Evolutionary conservation across 768 basidiomycete species (phyloP).

Genomic region (Russula lepida): DNA sequence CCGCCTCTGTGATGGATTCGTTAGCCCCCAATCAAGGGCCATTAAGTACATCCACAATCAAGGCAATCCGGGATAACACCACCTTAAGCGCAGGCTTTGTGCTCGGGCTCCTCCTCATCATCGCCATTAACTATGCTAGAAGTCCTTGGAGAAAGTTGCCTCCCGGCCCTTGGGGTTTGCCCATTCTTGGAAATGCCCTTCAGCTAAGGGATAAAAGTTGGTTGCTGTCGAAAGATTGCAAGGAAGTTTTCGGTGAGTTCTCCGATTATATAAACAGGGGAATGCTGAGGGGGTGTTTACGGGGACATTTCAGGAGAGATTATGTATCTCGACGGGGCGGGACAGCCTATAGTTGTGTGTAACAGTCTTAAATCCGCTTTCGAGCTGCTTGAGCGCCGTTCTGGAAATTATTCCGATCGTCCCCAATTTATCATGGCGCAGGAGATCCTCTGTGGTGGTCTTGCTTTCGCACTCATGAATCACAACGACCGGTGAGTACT

Average conservation of each 20-base stretch:
- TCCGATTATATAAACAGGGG: too few species aligned
- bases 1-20: too few species aligned
- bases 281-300: neutral
- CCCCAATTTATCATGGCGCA: conserved; percentile 7
- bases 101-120: neutral
- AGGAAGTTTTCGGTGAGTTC: neutral
- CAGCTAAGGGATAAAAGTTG: neutral
- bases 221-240: neutral
- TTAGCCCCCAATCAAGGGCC: neutral
- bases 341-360: conserved; percentile 15
- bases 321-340: conserved; percentile 21
- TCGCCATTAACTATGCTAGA: neutral
- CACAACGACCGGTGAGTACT: neutral
- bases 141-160: conserved; percentile 7
- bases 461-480: neutral
- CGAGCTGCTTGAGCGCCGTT: conserved; percentile 24
- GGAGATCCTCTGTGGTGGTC: conserved; percentile 10
- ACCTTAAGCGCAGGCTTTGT: neutral
- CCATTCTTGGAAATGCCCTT: conserved; percentile 1
- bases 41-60: neutral
- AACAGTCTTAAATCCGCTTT: neutral
- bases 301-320: conserved; percentile 9
- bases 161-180: neutral
- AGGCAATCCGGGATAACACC: neutral
- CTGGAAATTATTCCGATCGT: conserved; percentile 26